Percentiles rank a stretch among this genome's conserved stretches.
Evolutionary conservation across 2,329 filamentous ascomycete species (phyloP).

Genomic region (Endocalyx cinctus): DNA sequence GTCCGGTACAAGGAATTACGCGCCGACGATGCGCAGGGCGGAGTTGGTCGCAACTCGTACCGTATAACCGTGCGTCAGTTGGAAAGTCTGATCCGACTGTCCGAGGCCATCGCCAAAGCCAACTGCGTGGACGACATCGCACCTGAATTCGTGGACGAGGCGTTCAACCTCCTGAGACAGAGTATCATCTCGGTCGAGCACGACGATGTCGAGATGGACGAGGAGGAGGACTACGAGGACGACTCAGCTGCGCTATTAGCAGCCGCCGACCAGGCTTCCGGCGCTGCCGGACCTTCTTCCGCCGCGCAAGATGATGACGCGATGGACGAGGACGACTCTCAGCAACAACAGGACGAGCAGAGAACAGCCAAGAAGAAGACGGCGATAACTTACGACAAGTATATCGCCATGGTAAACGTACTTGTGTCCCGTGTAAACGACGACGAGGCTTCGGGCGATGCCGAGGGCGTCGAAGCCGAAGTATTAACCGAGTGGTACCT

Average conservation of each 20-base stretch:
- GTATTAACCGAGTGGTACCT: slow-evolving; percentile 84
- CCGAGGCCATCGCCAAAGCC: slow-evolving; percentile 96
- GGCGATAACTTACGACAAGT: slow-evolving; percentile 87
- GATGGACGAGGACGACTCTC: slow-evolving; percentile 40
- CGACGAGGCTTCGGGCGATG: slow-evolving; percentile 65
- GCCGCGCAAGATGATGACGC: slow-evolving; percentile 42
- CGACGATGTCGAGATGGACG: slow-evolving; percentile 92
- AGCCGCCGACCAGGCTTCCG: slow-evolving; percentile 46
- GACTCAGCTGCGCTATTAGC: slow-evolving; percentile 43
- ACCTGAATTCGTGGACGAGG: slow-evolving; percentile 81
- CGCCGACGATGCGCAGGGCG: slow-evolving; percentile 88
- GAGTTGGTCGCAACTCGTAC: slow-evolving; percentile 91
- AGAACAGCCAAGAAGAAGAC: slow-evolving; percentile 80
- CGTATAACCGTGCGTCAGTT: slow-evolving; percentile 95
- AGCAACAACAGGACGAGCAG: no score
- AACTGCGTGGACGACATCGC: slow-evolving; percentile 92
- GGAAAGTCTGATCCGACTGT: slow-evolving; percentile 91
- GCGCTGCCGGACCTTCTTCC: slow-evolving; percentile 31
- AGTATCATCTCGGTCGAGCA: slow-evolving; percentile 98
- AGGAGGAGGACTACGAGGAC: slow-evolving; percentile 63
- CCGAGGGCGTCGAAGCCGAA: slow-evolving; percentile 81
- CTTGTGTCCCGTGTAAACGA: slow-evolving; percentile 79
- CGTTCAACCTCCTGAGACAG: slow-evolving; percentile 84
- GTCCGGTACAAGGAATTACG: slow-evolving; percentile 93
- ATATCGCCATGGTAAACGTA: slow-evolving; percentile 82